Conservation (phyloP, 495 filamentous ascomycete genomes). For the Hypoxylon cercidicola region DNA sequence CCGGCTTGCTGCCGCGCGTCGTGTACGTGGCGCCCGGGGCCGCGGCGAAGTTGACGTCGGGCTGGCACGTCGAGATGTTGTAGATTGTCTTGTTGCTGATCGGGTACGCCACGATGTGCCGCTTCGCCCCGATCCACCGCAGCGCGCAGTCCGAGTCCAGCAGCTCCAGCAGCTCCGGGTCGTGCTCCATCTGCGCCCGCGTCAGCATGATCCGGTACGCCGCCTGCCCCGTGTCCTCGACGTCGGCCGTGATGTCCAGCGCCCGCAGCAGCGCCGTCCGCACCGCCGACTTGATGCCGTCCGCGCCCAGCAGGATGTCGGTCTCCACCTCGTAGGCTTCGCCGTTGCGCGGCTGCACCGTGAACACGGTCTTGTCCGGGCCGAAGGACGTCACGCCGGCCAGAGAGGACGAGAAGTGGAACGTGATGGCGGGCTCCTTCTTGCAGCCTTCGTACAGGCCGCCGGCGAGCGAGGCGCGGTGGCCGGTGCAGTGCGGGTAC, state of each 20-base stretch:
- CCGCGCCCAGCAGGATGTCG: slow-evolving; percentile 77
- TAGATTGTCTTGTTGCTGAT: slow-evolving; percentile 79
- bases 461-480: slow-evolving; percentile 76
- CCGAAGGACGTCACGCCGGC: slow-evolving; percentile 64
- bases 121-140: slow-evolving; percentile 80
- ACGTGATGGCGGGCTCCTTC: slow-evolving; percentile 70
- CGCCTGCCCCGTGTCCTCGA: slow-evolving; percentile 78
- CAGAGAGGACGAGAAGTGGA: slow-evolving; percentile 70
- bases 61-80: slow-evolving; percentile 80
- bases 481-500: slow-evolving; percentile 82
- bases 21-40: slow-evolving; percentile 81
- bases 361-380: slow-evolving; percentile 63
- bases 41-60: slow-evolving; percentile 75
- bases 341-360: slow-evolving; percentile 65
- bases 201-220: slow-evolving; percentile 88
- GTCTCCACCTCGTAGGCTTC: slow-evolving; percentile 65
- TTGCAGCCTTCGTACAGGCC: slow-evolving; percentile 74
- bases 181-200: slow-evolving; percentile 70
- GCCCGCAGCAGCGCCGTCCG: slow-evolving; percentile 69
- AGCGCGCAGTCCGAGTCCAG: slow-evolving; percentile 74
- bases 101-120: slow-evolving; percentile 87
- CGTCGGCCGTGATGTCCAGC: slow-evolving; percentile 63
- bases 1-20: slow-evolving; percentile 73
- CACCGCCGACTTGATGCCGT: slow-evolving; percentile 77
- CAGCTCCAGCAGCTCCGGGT: slow-evolving; percentile 74